Evolutionary conservation across 2,329 filamentous ascomycete species (phyloP), one percentile per base, ranked within the genome.

Genomic region (Fusarium pseudograminearum): DNA sequence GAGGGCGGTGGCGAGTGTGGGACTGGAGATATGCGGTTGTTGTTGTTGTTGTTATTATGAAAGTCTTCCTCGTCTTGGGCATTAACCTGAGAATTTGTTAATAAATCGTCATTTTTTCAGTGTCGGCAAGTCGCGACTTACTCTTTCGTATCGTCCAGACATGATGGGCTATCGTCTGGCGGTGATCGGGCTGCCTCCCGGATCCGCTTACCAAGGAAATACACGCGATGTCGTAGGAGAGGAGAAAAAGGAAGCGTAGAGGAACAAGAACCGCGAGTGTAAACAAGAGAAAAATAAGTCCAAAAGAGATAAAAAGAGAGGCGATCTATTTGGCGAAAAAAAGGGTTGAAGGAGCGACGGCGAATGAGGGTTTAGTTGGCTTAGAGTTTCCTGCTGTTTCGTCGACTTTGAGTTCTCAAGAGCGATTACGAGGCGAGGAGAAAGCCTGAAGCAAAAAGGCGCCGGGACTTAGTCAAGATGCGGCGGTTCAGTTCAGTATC

Each of bases 1-100:
- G 95, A 98, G 4, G 95, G 95, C 38, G 89, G 89, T 51, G 89
- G 89, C 30, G 89, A 91, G 78, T 82, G 85, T 40, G 87, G 87
- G 67, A 85, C 78, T 42, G 79, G 78, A 76, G 78, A 56, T 46
- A 69, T 65, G 45, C 22, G 45, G 28, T 65, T 65, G 47, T 66
- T 65, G 18, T 51, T 65, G 18, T 59, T 74, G 74, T 72, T 74
- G 75, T 78, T 68, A 77, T n/a, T 40, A 12, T 30, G 28, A 7
- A 73, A 66, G 63, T 87, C 83, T 59, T 89, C 85, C 60, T 86
- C 84, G 72, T 90, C 87, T 67, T 85, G 86, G 76, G 83, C 84
- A 74, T 87, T 86, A 53, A 90, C 83, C 87, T 90, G 74, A 50
- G 38, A 41, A 11, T 54, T 76, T 76, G 54, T 63, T 42, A 73